These are phyloP conservation scores for Umbilicaria muhlenbergii DNA, from an alignment of 495 filamentous ascomycete genomes.

Conservation along the genomic window DNA sequence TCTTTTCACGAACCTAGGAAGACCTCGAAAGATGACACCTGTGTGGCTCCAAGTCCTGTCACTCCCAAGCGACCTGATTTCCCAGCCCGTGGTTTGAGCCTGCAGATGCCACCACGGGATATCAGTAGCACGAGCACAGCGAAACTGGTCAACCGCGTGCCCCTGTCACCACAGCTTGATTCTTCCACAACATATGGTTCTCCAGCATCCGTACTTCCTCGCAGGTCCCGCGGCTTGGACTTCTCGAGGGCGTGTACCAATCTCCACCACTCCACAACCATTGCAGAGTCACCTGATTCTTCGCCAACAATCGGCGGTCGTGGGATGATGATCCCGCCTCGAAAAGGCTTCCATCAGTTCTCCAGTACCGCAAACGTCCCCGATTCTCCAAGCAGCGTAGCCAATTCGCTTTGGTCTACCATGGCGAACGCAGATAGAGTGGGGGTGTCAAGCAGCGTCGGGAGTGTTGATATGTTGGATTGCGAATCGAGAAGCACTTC, in stretches of 20 bases:
- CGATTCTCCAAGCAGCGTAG: conserved; percentile 27
- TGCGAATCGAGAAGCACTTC: conserved; percentile 63
- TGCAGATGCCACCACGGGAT: conserved; percentile 55
- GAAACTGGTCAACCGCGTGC: conserved; percentile 44
- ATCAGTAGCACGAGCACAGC: conserved; percentile 32
- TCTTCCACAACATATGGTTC: conserved; percentile 70
- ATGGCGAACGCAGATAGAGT: conserved; percentile 45
- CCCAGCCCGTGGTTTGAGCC: conserved; percentile 43
- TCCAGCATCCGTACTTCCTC: conserved; percentile 66
- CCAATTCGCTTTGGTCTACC: conserved; percentile 28
- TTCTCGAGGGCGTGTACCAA: conserved; percentile 91
- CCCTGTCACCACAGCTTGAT: conserved; percentile 76
- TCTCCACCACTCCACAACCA: conserved; percentile 87
- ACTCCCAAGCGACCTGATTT: conserved; percentile 49
- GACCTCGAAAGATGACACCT: conserved; percentile 69
- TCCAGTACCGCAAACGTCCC: conserved; percentile 21
- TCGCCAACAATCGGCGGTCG: conserved; percentile 73
- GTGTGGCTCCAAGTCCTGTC: conserved; percentile 40
- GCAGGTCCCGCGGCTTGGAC: conserved; percentile 74
- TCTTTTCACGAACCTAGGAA: conserved; percentile 42
- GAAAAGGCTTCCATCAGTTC: conserved; percentile 27
- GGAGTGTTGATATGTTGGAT: conserved; percentile 65
- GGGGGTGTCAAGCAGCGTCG: conserved; percentile 67
- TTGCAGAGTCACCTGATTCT: conserved; percentile 77
- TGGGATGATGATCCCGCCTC: conserved; percentile 60